Percentiles rank a stretch among this genome's conserved stretches.
Conservation (phyloP, 2,329 filamentous ascomycete genomes). For the Stachybotrys elegans region DNA sequence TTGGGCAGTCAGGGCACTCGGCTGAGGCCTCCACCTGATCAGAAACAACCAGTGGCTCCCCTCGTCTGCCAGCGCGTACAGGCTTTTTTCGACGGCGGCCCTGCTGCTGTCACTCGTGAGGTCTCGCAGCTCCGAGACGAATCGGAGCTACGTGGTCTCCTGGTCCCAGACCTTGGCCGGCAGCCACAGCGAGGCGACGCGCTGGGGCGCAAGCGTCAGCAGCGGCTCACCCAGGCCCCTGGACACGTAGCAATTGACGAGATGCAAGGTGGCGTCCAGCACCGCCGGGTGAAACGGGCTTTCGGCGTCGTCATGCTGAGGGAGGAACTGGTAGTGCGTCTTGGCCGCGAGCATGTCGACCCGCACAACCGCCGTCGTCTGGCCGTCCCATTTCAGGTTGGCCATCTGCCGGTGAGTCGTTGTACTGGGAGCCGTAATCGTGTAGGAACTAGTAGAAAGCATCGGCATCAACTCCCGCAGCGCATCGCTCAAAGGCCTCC, state of each 20-base stretch:
- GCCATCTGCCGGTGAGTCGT: background rate
- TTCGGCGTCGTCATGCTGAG: background rate
- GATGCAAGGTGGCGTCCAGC: background rate
- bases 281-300: background rate
- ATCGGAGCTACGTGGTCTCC: background rate
- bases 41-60: background rate
- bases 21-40: background rate
- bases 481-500: background rate
- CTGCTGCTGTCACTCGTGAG: background rate
- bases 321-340: background rate
- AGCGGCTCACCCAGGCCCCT: background rate
- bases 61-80: background rate
- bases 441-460: background rate
- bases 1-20: background rate
- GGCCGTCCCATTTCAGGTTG: background rate
- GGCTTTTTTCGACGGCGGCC: background rate
- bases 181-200: background rate
- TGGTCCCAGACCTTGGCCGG: slow-evolving; percentile 1
- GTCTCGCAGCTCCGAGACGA: background rate
- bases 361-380: background rate
- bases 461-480: background rate
- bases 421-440: background rate
- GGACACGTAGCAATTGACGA: background rate
- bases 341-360: background rate
- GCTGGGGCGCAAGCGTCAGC: background rate